phyloP scores from a whole-genome alignment of 306 rosid species.

The Calophaca sinica region DNA sequence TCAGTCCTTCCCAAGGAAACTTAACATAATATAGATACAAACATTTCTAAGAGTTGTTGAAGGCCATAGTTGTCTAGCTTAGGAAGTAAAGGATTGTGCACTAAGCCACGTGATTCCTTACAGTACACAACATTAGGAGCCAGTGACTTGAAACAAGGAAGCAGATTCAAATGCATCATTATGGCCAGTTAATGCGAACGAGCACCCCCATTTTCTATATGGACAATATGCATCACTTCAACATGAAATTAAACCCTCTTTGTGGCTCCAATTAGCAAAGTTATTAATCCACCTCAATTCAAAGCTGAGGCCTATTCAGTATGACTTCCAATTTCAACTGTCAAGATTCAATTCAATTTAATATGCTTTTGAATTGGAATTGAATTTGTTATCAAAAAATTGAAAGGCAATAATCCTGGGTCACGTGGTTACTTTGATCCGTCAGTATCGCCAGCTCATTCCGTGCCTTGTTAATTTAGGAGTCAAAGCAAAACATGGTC shows the following conservation, averaged over 20 bases:
- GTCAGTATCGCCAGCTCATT: constrained; percentile 76
- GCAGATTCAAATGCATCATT: constrained; percentile 46
- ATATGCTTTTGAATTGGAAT: too few relatives aligned
- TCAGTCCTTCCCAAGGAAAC: constrained; percentile 31
- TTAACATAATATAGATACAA: constrained; percentile 36
- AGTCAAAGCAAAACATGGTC: constrained; percentile 65
- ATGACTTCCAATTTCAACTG: background rate
- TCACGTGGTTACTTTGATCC: constrained; percentile 72
- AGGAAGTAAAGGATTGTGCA: constrained; percentile 43
- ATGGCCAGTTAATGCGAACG: constrained; percentile 37
- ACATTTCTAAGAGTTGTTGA: constrained; percentile 38
- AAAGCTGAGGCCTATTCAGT: background rate
- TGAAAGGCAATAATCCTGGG: constrained; percentile 11
- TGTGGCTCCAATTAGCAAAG: constrained; percentile 29
- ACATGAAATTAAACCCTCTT: constrained; percentile 12
- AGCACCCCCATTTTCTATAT: constrained; percentile 39
- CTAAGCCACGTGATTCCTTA: constrained; percentile 59
- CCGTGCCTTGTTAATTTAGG: constrained; percentile 46
- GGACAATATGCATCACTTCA: constrained; percentile 14
- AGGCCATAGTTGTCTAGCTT: constrained; percentile 46
- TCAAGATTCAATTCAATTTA: constrained; percentile 16
- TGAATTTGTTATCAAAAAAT: background rate
- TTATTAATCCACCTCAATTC: constrained; percentile 6
- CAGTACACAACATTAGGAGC: constrained; percentile 33
- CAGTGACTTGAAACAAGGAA: constrained; percentile 36